Evolutionary conservation across 352 stramenopile species (phyloP), one percentile per base, ranked within the genome.

Genomic region (Phytophthora fragariae): DNA sequence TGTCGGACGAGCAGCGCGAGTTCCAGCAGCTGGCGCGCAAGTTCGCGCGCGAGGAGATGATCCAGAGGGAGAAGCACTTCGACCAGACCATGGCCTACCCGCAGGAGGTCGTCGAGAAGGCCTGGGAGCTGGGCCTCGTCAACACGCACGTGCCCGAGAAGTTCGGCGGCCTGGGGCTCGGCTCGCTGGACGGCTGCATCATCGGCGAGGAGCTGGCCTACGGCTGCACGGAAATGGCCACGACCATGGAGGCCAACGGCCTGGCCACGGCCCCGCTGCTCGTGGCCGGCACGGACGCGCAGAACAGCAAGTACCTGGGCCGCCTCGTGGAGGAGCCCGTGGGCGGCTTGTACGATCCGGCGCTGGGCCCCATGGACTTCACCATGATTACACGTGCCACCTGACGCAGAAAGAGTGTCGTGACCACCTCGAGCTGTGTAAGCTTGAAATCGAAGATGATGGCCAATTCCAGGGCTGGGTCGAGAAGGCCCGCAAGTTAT

Each of bases 151-250:
- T 98, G 24, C 88, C 89, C 0, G 88, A 94, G 57, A 87, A 95
- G 72, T 97, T 86, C 64, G 92, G 92, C 24, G 92, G 92, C 8
- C 57, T 97, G 17, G 90, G 90, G 2, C 78, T 98, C 2, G 85
- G 90, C 33, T 85, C 84, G 52, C 70, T 97, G 47, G 91, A 97
- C 62, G 90, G 89, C 68, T 90, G 84, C 57, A 87, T 97, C 68
- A 97, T 98, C 55, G 85, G 83, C 12, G 92, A 98, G 65, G 92
- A 97, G 77, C 77, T 98, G n/a, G 92, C 92, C 3, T 96, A 96
- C 70, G 92, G 92, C 54, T 98, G 92, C 80, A 97, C 91, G 31
- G 92, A 91, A 39, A 96, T 98, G 85, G 88, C 89, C 31, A 98
- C 92, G n/a, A 91, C 92, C 62, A 96, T 98, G 57, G 92, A 98